phyloP scores from a whole-genome alignment of 2,329 filamentous ascomycete species.

The Scedosporium minutisporum region DNA sequence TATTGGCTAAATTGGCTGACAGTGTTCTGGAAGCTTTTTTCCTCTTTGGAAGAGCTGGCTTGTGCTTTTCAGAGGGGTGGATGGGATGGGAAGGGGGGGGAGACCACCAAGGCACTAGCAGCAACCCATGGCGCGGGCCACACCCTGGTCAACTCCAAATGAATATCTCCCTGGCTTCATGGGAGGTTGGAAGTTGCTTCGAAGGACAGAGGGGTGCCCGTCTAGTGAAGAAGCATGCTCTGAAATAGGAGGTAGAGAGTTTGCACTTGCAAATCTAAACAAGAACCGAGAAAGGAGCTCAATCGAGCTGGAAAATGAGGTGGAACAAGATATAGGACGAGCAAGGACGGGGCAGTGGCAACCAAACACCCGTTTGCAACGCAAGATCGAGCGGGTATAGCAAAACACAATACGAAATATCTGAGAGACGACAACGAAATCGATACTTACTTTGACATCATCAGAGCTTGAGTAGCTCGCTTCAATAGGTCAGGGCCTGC shows the following conservation, averaged over 20 bases:
- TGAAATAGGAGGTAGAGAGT: not conserved
- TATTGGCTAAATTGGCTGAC: slow-evolving; percentile 6
- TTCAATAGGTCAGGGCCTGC: slow-evolving; percentile 47
- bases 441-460: slow-evolving; percentile 49
- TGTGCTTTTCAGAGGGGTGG: not conserved
- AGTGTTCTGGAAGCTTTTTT: slow-evolving; percentile 7
- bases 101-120: not conserved
- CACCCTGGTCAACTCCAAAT: not conserved
- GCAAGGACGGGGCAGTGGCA: not conserved
- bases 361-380: slow-evolving; percentile 1
- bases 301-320: not conserved
- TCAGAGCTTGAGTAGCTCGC: slow-evolving; percentile 53
- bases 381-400: slow-evolving; percentile 8
- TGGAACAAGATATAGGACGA: not conserved
- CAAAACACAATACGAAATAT: slow-evolving; percentile 10
- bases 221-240: not conserved
- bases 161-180: not conserved
- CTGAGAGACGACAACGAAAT: slow-evolving; percentile 14
- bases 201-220: not conserved
- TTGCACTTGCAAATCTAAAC: not conserved
- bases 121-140: not conserved
- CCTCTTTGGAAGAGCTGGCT: not conserved
- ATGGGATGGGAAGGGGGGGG: not conserved
- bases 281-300: not conserved
- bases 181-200: too few species aligned